Evolutionary conservation across 768 basidiomycete species (phyloP).

Genomic region (Boletus insuetus): DNA sequence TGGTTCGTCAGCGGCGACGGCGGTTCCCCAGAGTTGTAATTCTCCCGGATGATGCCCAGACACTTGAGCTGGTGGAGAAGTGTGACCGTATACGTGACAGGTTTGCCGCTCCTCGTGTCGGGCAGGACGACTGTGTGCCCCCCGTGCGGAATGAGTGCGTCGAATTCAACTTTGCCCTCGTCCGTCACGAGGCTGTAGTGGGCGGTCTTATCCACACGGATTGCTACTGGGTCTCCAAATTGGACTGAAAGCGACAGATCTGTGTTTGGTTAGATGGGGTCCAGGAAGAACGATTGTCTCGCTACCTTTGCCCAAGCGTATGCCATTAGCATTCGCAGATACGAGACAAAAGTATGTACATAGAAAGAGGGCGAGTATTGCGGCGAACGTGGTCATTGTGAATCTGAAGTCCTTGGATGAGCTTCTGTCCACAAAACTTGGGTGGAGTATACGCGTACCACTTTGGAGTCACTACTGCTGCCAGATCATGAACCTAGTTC

Average conservation of each 20-base stretch:
- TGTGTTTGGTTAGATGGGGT: background rate
- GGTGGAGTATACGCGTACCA: background rate
- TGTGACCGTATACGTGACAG: constrained; percentile 10
- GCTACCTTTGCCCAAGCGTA: constrained; percentile 6
- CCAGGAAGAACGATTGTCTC: background rate
- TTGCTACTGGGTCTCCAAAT: constrained; percentile 11
- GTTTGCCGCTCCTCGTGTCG: constrained; percentile 8
- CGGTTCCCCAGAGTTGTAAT: background rate
- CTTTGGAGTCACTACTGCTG: too few species aligned
- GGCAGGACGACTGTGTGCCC: constrained; percentile 10
- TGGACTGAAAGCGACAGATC: constrained; percentile 9
- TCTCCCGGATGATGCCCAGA: constrained; percentile 11
- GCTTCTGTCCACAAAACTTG: background rate
- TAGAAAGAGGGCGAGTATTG: background rate
- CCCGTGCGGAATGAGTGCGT: constrained; percentile 10
- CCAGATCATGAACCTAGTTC: background rate
- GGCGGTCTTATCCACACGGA: constrained; percentile 11
- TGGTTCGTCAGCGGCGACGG: constrained; percentile 9
- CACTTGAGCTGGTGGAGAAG: constrained; percentile 14
- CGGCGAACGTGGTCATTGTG: background rate
- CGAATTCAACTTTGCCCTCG: constrained; percentile 13
- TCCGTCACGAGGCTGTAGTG: constrained; percentile 12
- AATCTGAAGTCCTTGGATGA: background rate
- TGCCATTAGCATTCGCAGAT: background rate
- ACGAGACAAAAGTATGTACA: background rate